Evolutionary conservation across 441 rosid species (phyloP).

Genomic region (Populus hybrid): DNA sequence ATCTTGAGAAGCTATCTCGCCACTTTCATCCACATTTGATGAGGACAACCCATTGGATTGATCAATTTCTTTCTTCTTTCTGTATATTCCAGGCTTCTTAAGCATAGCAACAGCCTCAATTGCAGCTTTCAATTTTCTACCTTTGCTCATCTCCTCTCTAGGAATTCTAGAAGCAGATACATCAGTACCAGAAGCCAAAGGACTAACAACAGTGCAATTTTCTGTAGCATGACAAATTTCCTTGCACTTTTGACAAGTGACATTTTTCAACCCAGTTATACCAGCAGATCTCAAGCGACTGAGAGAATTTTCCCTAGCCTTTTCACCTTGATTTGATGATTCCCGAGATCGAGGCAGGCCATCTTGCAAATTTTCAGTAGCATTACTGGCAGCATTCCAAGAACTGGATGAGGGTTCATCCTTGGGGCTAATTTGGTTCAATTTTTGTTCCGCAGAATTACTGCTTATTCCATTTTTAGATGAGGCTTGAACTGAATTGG

Average conservation of each 20-base stretch:
- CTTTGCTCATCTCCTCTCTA: conserved; percentile 48
- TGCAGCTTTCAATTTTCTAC: conserved; percentile 71
- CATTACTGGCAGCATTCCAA: conserved; percentile 44
- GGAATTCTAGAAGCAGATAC: conserved; percentile 42
- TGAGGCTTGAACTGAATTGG: conserved; percentile 46
- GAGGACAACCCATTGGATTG: conserved; percentile 44
- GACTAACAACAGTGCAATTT: conserved; percentile 34
- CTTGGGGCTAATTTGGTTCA: conserved; percentile 46
- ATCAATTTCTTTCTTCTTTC: conserved; percentile 53
- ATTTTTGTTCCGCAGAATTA: conserved; percentile 45
- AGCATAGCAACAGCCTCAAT: conserved; percentile 69
- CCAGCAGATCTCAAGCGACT: conserved; percentile 44
- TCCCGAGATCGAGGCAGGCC: conserved; percentile 47
- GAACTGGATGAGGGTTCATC: conserved; percentile 65
- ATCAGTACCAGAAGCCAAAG: conserved; percentile 50
- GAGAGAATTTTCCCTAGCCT: conserved; percentile 44
- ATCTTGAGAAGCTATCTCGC: conserved; percentile 37
- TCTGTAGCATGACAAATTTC: conserved; percentile 65
- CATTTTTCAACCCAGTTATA: conserved; percentile 37
- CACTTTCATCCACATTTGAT: conserved; percentile 35
- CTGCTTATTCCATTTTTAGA: conserved; percentile 32
- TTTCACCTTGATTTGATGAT: conserved; percentile 54
- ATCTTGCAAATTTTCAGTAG: conserved; percentile 50
- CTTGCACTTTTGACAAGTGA: conserved; percentile 47
- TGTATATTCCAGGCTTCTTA: conserved; percentile 65